phyloP scores from a whole-genome alignment of 1,284 basidiomycete genomes.

The Leccinum pseudoinsigne region DNA sequence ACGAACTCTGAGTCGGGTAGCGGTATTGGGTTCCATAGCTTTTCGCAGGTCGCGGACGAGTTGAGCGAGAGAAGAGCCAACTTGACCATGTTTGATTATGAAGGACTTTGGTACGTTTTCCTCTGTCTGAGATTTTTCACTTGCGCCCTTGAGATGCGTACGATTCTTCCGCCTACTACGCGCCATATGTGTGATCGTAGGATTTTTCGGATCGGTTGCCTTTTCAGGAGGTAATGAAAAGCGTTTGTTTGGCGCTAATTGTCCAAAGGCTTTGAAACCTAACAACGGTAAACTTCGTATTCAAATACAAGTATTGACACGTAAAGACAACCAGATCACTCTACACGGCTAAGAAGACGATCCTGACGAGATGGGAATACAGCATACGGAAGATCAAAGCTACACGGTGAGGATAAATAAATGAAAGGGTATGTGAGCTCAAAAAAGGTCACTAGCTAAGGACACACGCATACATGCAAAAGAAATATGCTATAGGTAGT shows the following conservation, averaged over 20 bases:
- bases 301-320: constrained; percentile 9
- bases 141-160: constrained; percentile 77
- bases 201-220: constrained; percentile 19
- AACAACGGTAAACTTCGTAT: neutral
- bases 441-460: constrained; percentile 4
- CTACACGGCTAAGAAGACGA: constrained; percentile 14
- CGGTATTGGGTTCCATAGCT: constrained; percentile 99
- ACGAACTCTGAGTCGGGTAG: constrained; percentile 81
- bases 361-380: constrained; percentile 23
- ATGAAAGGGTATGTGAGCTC: constrained; percentile 12
- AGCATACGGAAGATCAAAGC: constrained; percentile 31
- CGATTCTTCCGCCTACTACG: constrained; percentile 81
- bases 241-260: constrained; percentile 28
- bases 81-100: constrained; percentile 94
- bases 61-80: constrained; percentile 84
- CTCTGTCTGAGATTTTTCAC: constrained; percentile 31
- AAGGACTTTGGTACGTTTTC: constrained; percentile 70
- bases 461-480: constrained; percentile 10
- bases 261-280: constrained; percentile 4
- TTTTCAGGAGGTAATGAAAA: constrained; percentile 17
- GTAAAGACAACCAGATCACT: constrained; percentile 9
- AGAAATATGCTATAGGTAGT: constrained; percentile 32
- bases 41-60: constrained; percentile 92
- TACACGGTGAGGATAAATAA: constrained; percentile 22
- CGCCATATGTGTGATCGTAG: constrained; percentile 51